Conservation (phyloP, 768 basidiomycete species). For the Trametes meyenii region DNA sequence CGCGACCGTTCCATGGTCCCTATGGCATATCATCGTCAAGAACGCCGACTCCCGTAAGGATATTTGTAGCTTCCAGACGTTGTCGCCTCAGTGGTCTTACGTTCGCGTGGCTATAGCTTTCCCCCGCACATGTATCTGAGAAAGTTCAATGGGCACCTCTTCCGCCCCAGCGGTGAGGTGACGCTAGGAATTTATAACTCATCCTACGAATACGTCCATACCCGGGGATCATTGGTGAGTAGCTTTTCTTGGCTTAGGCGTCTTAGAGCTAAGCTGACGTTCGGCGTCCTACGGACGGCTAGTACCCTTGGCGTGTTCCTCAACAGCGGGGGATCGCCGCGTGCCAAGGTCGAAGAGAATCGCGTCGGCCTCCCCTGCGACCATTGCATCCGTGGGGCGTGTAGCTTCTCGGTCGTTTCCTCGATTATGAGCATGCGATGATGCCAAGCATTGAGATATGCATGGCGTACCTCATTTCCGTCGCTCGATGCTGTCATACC, state of each 20-base stretch:
- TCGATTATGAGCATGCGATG: background rate
- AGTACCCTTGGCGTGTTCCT: background rate
- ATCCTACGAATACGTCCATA: background rate
- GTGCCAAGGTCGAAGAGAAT: background rate
- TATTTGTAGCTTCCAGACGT: background rate
- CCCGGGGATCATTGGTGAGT: background rate
- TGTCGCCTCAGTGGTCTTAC: background rate
- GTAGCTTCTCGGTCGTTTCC: background rate
- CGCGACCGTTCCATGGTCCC: constrained; percentile 13
- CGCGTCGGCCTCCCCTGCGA: background rate
- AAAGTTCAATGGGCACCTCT: constrained; percentile 9
- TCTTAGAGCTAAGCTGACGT: background rate
- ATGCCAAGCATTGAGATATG: constrained; percentile 6
- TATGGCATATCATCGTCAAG: constrained; percentile 13
- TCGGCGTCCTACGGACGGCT: background rate
- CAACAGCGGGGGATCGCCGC: background rate
- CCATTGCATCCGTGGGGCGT: background rate
- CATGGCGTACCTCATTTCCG: background rate
- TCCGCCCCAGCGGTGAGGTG: constrained; percentile 20
- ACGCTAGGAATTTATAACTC: background rate
- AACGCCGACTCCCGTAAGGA: constrained; percentile 17
- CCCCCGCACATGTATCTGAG: constrained; percentile 12
- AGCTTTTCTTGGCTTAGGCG: background rate
- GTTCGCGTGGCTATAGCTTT: background rate
- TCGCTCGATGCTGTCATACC: too few species aligned